Evolutionary conservation across 352 stramenopile species (phyloP), one percentile per base, ranked within the genome.

Genomic region (Phytophthora pini): DNA sequence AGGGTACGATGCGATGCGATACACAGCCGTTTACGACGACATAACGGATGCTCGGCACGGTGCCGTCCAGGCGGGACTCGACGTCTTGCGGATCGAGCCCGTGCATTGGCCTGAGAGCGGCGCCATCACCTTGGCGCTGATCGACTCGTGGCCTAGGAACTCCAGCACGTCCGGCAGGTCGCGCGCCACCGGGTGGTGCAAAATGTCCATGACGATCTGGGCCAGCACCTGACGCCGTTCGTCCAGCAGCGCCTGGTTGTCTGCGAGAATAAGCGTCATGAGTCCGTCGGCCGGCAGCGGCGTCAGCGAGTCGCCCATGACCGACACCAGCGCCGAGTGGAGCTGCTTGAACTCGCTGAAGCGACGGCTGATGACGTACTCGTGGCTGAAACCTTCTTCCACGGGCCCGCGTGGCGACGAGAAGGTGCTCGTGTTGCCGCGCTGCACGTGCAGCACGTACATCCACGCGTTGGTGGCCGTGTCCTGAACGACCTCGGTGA

Each of bases 21-120:
- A 3, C 4, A 38, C 40, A 12, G 12, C 20, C 52, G 38, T 24
- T 48, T 65, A 72, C 27, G 41, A 70, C 36, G 52, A 64, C 47
- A 65, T 39, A 24, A 69, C 40, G 4, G 63, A 68, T 41, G 52
- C 31, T 10, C 31, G 41, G 36, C 39, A 66, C 45, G 60, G 48
- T 4, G 60, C 68, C 15, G 80, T 79, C 83, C 83, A 92, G 31
- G 75, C 81, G n/a, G 79, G 79, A 59, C 79, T 86, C 24, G 73
- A 84, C 29, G 83, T 92, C 59, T 90, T 90, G 57, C 79, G 83
- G 64, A 92, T 88, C n/a, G 82, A 92, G 45, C 75, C 77, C 20
- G 74, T 84, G 65, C 80, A 89, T 64, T 83, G 81, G 36, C 66
- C 66, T 34, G 70, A 74, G 6, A 68, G 44, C 24, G 59, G 72